phyloP scores from a whole-genome alignment of 192 early-diverging fungal species.

The Kappamyces sp. region DNA sequence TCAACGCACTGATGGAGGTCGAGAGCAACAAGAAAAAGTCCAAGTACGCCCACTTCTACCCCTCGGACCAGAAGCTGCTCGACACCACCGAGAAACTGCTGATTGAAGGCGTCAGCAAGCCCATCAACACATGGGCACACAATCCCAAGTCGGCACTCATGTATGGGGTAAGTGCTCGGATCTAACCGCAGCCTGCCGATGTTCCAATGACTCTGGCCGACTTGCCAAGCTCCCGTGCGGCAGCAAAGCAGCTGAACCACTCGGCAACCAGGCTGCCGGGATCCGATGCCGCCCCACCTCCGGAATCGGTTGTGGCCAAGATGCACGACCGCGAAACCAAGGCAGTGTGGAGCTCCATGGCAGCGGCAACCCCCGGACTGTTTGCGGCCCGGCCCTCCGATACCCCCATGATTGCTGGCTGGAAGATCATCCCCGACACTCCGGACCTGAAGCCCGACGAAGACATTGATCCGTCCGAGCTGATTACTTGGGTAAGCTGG shows the following conservation, averaged over 20 bases:
- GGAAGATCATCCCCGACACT: constrained; percentile 60
- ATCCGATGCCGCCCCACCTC: constrained; percentile 33
- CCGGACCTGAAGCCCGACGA: constrained; percentile 55
- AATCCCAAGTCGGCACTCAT: constrained; percentile 68
- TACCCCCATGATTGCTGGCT: constrained; percentile 34
- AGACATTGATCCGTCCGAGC: constrained; percentile 55
- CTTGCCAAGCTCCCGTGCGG: constrained; percentile 34
- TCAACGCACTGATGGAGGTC: constrained; percentile 55
- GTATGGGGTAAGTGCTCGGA: constrained; percentile 37
- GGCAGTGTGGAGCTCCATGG: constrained; percentile 40
- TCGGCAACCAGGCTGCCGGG: constrained; percentile 39
- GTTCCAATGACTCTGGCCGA: constrained; percentile 35
- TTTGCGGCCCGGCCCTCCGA: constrained; percentile 13
- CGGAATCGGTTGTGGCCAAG: constrained; percentile 17
- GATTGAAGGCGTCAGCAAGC: constrained; percentile 15
- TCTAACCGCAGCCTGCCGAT: constrained; percentile 41
- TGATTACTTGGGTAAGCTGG: constrained; percentile 66
- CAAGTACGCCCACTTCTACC: constrained; percentile 63
- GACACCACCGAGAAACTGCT: constrained; percentile 17
- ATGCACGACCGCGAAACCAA: constrained; percentile 26
- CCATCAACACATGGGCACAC: constrained; percentile 53
- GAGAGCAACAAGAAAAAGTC: constrained; percentile 50
- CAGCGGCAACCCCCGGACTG: constrained; percentile 48
- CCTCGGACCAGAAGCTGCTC: constrained; percentile 48
- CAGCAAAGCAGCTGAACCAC: constrained; percentile 59